Percentiles rank a stretch among this genome's conserved stretches.
phyloP scores from a whole-genome alignment of 2,329 filamentous ascomycete genomes.

The Talaromyces sp. region DNA sequence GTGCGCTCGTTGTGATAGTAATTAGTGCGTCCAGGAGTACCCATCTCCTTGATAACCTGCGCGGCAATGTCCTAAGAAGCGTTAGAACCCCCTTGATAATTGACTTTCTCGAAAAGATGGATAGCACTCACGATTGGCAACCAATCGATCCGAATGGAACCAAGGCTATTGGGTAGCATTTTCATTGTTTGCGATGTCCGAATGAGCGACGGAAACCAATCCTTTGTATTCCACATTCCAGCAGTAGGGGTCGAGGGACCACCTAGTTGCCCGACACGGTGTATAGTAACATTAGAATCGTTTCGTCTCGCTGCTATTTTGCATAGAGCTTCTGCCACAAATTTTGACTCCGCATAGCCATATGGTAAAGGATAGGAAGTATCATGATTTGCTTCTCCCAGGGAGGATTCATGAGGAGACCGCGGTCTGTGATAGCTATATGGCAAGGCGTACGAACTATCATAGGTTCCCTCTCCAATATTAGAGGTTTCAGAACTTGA shows the following conservation, averaged over 20 bases:
- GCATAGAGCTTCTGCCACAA: constrained; percentile 52
- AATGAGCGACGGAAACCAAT: constrained; percentile 50
- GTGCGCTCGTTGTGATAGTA: no score
- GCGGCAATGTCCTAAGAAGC: no score
- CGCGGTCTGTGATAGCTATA: no score
- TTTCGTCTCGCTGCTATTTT: constrained; percentile 24
- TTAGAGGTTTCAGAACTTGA: no score
- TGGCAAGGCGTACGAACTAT: no score
- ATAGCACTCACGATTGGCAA: constrained; percentile 27
- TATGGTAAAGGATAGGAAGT: constrained; percentile 32
- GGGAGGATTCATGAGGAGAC: constrained; percentile 30
- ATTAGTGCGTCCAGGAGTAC: no score
- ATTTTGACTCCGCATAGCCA: constrained; percentile 43
- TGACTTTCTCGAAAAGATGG: no score
- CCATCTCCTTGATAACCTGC: no score
- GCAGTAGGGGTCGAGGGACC: constrained; percentile 28
- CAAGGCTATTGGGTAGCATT: constrained; percentile 51
- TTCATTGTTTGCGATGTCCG: constrained; percentile 55
- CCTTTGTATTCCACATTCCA: constrained; percentile 59
- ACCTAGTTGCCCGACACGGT: constrained; percentile 41
- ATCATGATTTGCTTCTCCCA: constrained; percentile 21
- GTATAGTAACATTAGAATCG: constrained; percentile 24
- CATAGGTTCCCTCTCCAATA: no score
- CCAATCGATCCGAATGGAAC: constrained; percentile 54
- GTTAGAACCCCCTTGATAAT: no score